Evolutionary conservation across 306 rosid species (phyloP), one percentile per base, ranked within the genome.

Genomic region (Citrullus colocynthis): DNA sequence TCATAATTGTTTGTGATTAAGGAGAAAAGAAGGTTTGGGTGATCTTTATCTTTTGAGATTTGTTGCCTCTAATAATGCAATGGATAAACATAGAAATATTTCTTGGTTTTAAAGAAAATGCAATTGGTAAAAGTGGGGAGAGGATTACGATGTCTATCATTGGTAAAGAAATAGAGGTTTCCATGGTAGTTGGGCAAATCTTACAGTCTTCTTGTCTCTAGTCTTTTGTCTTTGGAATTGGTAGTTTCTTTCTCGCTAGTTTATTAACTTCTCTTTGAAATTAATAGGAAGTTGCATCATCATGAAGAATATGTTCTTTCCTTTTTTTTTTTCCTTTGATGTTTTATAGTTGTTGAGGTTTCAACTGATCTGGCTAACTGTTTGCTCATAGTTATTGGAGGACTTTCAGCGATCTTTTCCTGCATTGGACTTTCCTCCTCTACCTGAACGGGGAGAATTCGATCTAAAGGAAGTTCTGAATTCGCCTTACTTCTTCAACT

Each of bases 401-500:
- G 65, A 88, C 87, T 95, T 95, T 80, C 79, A 95, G 81, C 81
- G 63, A 44, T 87, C 97, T 69, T 95, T 92, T 84, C 96, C 98
- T 39, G 30, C 78, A 51, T 76, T 90, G 71, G 37, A 52, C 12
- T 95, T 95, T 77, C 98, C 98, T 7, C 80, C 90, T 16, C 87
- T 95, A 85, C 98, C 98, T 9, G 96, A 95, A 61, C 85, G 96
- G 4, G 98, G 98, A 24, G 89, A 92, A 81, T 88, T 95, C 37
- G 87, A 92, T 64, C 80, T 95, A 7, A 78, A 63, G 59, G 93
- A 92, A 2, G 98, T 95, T 75, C 80, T 92, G 79, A 87, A 88
- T 76, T 92, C 98, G 2, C 88, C 98, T 51, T 95, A 95, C 86
- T 95, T 95, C 88, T 95, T 95, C 83, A 91, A 95, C 90, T 95